A percentile compares a stretch with the other conserved stretches of the same genome.
Conservation (phyloP, 768 basidiomycete species). For the Myochromella boudieri region DNA sequence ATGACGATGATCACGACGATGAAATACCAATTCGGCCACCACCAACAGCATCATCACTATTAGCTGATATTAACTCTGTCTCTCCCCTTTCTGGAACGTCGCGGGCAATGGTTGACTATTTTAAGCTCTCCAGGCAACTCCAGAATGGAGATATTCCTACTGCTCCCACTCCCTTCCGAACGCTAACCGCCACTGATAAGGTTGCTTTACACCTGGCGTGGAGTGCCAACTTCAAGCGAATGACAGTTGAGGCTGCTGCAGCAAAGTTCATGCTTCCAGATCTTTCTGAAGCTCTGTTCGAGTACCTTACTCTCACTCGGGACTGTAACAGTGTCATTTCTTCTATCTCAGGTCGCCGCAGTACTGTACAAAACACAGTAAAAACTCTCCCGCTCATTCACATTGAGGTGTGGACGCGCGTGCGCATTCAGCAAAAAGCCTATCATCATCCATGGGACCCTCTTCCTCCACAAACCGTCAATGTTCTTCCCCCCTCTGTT, state of each 20-base stretch:
- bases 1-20: constrained; percentile 4
- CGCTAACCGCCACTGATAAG: background rate
- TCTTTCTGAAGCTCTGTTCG: background rate
- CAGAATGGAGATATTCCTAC: background rate
- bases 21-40: background rate
- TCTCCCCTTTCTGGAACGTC: background rate
- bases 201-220: constrained; percentile 12
- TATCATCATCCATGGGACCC: constrained; percentile 6
- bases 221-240: constrained; percentile 3
- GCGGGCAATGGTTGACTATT: constrained; percentile 3
- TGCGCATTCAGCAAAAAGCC: constrained; percentile 4
- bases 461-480: constrained; percentile 7
- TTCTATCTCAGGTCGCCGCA: background rate
- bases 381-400: constrained; percentile 1
- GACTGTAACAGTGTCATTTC: background rate
- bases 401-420: constrained; percentile 11
- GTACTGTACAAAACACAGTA: background rate
- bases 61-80: background rate
- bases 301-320: background rate
- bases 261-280: constrained; percentile 10
- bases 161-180: constrained; percentile 2
- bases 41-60: background rate
- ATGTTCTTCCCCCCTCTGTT: constrained; percentile 6
- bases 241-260: constrained; percentile 3
- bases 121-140: background rate